These are phyloP conservation scores for Lecanicillium sp. DNA, from an alignment of 2,329 filamentous ascomycete genomes.

Conservation along the genomic window DNA sequence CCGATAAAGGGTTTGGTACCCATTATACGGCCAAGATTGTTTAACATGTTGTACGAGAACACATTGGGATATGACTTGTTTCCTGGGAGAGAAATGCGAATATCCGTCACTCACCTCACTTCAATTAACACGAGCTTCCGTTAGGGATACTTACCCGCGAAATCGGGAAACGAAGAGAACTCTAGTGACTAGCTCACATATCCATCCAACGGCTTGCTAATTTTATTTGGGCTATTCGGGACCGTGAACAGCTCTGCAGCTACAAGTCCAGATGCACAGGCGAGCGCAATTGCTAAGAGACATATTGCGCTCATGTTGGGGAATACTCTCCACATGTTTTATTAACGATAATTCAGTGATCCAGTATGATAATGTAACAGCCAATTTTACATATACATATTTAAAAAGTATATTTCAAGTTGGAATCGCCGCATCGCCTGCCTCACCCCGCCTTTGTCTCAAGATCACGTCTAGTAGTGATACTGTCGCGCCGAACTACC, in stretches of 20 bases:
- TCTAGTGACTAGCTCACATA: conserved; percentile 46
- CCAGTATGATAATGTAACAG: too few species aligned
- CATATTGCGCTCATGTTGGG: too few species aligned
- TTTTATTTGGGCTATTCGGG: background rate
- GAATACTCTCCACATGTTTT: too few species aligned
- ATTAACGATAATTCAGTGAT: too few species aligned
- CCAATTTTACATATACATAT: too few species aligned
- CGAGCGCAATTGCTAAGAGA: background rate
- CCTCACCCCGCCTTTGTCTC: too few species aligned
- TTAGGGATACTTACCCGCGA: conserved; percentile 26
- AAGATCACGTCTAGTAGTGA: too few species aligned
- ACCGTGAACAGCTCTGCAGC: background rate
- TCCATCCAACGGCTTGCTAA: conserved; percentile 3
- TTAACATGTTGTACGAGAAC: conserved; percentile 52
- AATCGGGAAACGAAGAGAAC: conserved; percentile 43
- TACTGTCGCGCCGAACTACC: too few species aligned
- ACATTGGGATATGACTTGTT: conserved; percentile 46
- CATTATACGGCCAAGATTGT: conserved; percentile 44
- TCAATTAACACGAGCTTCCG: too few species aligned
- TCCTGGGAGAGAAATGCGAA: conserved; percentile 28
- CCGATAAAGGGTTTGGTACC: conserved; percentile 52
- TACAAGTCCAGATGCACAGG: background rate
- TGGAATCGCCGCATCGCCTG: too few species aligned
- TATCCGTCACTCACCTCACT: too few species aligned
- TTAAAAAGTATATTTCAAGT: too few species aligned